phyloP scores from a whole-genome alignment of 2,329 filamentous ascomycete species.

The Cladorrhinum sp. region DNA sequence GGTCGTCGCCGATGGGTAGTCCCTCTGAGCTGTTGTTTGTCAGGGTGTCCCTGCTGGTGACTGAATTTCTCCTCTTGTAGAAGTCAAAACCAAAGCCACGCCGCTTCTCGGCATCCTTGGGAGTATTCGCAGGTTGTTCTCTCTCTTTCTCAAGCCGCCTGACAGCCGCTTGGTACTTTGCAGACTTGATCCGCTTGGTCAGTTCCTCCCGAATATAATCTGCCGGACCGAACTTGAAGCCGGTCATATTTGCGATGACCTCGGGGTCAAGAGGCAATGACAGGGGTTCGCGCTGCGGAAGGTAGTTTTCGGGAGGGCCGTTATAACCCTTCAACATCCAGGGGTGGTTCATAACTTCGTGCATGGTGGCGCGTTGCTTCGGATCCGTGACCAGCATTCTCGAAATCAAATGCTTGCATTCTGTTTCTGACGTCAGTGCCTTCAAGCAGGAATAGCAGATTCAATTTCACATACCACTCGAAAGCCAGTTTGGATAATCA shows the following conservation, averaged over 20 bases:
- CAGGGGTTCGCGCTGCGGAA: constrained; percentile 81
- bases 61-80: constrained; percentile 90
- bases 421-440: constrained; percentile 49
- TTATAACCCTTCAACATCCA: constrained; percentile 95
- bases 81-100: constrained; percentile 91
- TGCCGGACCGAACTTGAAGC: constrained; percentile 91
- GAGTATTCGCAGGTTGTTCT: constrained; percentile 51
- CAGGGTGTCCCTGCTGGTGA: constrained; percentile 83
- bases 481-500: constrained; percentile 92
- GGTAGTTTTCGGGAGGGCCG: constrained; percentile 81
- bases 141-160: constrained; percentile 65
- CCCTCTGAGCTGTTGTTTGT: constrained; percentile 81
- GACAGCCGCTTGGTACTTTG: constrained; percentile 89
- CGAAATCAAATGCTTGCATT: constrained; percentile 89
- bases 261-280: constrained; percentile 77
- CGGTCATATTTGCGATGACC: constrained; percentile 90
- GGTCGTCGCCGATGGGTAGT: constrained; percentile 77
- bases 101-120: constrained; percentile 71
- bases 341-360: constrained; percentile 90
- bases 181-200: constrained; percentile 82
- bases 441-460: not conserved
- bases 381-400: constrained; percentile 96
- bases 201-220: constrained; percentile 81
- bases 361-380: constrained; percentile 76
- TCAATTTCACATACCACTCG: constrained; percentile 62